phyloP scores from a whole-genome alignment of 1,284 basidiomycete species.

The Leccinum pallidistipes region DNA sequence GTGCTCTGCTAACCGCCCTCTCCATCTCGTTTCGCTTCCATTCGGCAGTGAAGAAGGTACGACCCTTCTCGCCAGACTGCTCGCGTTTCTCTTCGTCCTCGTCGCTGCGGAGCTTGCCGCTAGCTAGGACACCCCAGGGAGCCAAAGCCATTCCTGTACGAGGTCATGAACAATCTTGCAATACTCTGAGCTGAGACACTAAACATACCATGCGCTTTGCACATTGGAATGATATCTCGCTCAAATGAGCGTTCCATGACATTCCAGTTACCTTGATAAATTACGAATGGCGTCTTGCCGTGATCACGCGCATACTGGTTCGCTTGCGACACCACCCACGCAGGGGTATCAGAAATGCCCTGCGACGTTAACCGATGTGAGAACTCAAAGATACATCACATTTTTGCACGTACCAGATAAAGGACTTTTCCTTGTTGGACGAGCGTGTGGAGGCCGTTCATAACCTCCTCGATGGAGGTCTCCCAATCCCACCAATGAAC shows the following conservation, averaged over 20 bases:
- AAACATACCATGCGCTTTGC: constrained; percentile 37
- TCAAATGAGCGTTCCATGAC: constrained; percentile 48
- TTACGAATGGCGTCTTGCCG: constrained; percentile 49
- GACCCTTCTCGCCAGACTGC: constrained; percentile 30
- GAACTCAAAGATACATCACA: background rate
- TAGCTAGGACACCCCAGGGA: constrained; percentile 40
- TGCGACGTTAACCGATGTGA: background rate
- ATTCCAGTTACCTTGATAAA: constrained; percentile 58
- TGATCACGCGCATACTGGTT: constrained; percentile 41
- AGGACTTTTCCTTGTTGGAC: constrained; percentile 46
- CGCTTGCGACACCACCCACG: constrained; percentile 40
- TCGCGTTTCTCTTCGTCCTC: constrained; percentile 29
- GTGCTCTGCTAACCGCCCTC: constrained; percentile 10
- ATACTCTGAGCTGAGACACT: background rate
- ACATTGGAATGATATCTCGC: constrained; percentile 55
- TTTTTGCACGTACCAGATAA: constrained; percentile 35
- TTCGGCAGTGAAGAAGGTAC: constrained; percentile 4
- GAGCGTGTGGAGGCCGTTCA: constrained; percentile 43
- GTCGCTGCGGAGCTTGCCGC: constrained; percentile 33
- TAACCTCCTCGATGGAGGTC: constrained; percentile 44
- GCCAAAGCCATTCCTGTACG: constrained; percentile 37
- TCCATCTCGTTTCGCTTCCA: constrained; percentile 34
- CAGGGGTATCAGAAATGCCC: constrained; percentile 43
- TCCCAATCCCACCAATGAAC: constrained; percentile 42
- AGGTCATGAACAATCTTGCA: background rate